phyloP scores from a whole-genome alignment of 441 rosid species.

The Croton laevigatus region DNA sequence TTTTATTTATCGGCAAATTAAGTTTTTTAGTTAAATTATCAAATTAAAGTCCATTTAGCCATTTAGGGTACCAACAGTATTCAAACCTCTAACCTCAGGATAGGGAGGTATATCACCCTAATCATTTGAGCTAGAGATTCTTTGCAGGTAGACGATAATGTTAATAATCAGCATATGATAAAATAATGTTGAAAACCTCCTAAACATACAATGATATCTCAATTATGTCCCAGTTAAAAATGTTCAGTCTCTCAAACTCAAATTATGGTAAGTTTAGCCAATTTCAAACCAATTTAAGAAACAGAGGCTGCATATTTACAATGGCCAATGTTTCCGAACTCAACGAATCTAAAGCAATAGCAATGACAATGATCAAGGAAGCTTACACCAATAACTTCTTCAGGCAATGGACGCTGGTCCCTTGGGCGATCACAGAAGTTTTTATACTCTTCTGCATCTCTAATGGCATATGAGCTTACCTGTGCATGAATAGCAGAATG shows the following conservation, averaged over 20 bases:
- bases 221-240: neutral
- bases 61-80: too few relatives aligned
- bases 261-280: neutral
- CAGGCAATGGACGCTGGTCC: slow-evolving; percentile 82
- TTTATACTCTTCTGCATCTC: slow-evolving; percentile 87
- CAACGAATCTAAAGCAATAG: neutral
- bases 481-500: slow-evolving; percentile 25
- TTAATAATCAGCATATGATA: neutral
- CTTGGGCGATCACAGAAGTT: slow-evolving; percentile 78
- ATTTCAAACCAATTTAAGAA: neutral
- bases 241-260: neutral
- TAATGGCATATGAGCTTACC: slow-evolving; percentile 77
- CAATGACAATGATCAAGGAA: slow-evolving; percentile 12
- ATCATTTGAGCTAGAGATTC: too few relatives aligned
- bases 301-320: neutral
- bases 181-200: neutral
- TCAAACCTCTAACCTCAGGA: too few relatives aligned
- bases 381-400: slow-evolving; percentile 86
- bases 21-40: too few relatives aligned
- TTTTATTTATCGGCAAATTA: too few relatives aligned
- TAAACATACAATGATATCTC: neutral
- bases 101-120: too few relatives aligned
- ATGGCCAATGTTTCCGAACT: neutral
- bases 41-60: too few relatives aligned
- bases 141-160: neutral